A percentile compares a stretch with the other conserved stretches of the same genome.
Conservation (phyloP, 2,329 filamentous ascomycete species). For the Colletotrichum sp. region DNA sequence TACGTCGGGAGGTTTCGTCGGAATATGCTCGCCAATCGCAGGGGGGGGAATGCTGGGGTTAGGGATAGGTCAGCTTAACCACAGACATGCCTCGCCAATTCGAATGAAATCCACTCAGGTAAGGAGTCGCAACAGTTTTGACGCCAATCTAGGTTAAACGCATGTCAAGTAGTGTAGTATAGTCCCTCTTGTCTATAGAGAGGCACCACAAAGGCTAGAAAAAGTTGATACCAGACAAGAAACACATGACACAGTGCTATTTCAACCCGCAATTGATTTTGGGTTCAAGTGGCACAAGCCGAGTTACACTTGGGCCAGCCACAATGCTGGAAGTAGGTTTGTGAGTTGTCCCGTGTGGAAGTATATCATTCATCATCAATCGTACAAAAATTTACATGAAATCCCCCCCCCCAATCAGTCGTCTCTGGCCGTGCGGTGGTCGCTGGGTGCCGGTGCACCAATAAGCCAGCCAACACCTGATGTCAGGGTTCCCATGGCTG, state of each 20-base stretch:
- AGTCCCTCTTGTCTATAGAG: not conserved
- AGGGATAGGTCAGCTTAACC: not conserved
- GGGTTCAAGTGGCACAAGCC: not conserved
- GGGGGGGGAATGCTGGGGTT: not conserved
- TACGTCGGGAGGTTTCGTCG: not conserved
- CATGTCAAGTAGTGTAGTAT: not conserved
- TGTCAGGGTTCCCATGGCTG: constrained; percentile 69
- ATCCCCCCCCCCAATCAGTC: constrained; percentile 16
- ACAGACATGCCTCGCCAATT: not conserved
- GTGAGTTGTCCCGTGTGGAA: not conserved
- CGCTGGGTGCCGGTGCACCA: constrained; percentile 57
- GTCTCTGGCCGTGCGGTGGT: constrained; percentile 29
- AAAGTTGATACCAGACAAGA: not conserved
- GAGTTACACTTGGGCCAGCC: not conserved
- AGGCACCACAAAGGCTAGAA: not conserved
- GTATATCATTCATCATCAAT: not conserved
- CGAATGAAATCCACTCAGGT: not conserved
- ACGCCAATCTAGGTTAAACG: not conserved
- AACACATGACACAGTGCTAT: not conserved
- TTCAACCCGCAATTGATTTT: not conserved
- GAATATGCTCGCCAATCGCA: not conserved
- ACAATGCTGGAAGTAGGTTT: not conserved
- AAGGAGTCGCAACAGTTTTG: not conserved
- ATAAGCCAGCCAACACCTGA: constrained; percentile 73
- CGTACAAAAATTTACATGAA: not conserved